A percentile compares a stretch with the other conserved stretches of the same genome.
These are phyloP conservation scores for Cystobasidium ongulense DNA, from an alignment of 768 basidiomycete species.

Conservation along the genomic window DNA sequence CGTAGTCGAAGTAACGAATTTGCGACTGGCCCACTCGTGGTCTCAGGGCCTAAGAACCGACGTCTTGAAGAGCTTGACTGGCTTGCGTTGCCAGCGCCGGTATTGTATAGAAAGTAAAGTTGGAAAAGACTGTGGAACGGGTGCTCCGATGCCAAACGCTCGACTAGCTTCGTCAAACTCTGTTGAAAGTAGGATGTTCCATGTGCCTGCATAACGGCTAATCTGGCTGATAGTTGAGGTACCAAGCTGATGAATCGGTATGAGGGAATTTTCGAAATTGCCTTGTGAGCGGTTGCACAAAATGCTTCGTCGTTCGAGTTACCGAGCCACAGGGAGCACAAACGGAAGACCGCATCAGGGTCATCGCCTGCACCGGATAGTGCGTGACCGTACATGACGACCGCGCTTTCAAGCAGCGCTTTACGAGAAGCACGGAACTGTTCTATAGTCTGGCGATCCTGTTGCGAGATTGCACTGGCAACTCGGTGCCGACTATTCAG, in stretches of 20 bases:
- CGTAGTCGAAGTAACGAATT: neutral
- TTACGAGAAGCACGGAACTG: conserved; percentile 51
- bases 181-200: conserved; percentile 50
- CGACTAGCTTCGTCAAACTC: conserved; percentile 58
- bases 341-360: conserved; percentile 71
- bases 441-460: conserved; percentile 52
- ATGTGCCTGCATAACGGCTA: conserved; percentile 48
- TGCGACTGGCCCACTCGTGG: neutral
- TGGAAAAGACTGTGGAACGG: conserved; percentile 91
- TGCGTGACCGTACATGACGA: conserved; percentile 76
- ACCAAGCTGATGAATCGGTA: conserved; percentile 83
- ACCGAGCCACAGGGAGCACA: conserved; percentile 86
- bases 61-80: neutral
- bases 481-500: conserved; percentile 46
- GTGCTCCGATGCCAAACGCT: conserved; percentile 72
- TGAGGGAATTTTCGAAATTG: conserved; percentile 58
- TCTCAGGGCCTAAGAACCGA: neutral
- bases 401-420: conserved; percentile 62
- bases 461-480: conserved; percentile 49
- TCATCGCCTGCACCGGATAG: conserved; percentile 61
- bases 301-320: conserved; percentile 58
- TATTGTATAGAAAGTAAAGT: conserved; percentile 59
- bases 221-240: conserved; percentile 86
- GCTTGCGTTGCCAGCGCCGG: neutral
- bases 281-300: conserved; percentile 45